These are phyloP conservation scores for Rhizophora mangle DNA, from an alignment of 345 rosid species.

Conservation along the genomic window DNA sequence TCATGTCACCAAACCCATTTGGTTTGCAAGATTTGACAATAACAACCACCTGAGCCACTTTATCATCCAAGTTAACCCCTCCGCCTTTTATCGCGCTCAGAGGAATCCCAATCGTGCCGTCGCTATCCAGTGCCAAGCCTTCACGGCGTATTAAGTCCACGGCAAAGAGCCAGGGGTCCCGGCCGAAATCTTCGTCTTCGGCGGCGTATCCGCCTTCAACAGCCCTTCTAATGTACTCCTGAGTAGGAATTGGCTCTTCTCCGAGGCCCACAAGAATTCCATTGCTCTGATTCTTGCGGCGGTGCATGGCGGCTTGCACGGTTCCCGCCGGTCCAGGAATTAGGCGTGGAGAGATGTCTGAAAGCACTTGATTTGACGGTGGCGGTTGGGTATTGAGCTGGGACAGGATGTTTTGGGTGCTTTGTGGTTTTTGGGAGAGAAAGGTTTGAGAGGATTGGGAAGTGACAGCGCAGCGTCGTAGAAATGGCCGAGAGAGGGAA, in stretches of 20 bases:
- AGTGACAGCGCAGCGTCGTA: background rate
- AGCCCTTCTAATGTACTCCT: background rate
- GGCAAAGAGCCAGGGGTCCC: background rate
- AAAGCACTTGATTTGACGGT: too few species aligned
- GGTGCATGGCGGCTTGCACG: conserved; percentile 2
- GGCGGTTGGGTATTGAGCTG: too few species aligned
- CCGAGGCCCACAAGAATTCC: too few species aligned
- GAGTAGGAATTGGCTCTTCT: background rate
- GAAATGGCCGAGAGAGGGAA: background rate
- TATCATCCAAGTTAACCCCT: background rate
- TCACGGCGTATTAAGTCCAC: background rate
- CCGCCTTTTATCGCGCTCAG: background rate
- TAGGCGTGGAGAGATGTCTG: background rate
- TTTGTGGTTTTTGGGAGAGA: background rate
- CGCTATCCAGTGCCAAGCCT: background rate
- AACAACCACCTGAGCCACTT: background rate
- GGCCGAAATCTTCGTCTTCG: background rate
- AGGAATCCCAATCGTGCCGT: background rate
- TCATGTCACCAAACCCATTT: background rate
- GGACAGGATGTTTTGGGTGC: too few species aligned
- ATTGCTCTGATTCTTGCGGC: background rate
- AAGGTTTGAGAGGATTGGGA: background rate
- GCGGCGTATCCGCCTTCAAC: background rate
- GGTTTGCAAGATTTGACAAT: background rate
- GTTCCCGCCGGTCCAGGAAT: background rate